phyloP scores from a whole-genome alignment of 2,329 filamentous ascomycete species.

The Talaromyces sp. region DNA sequence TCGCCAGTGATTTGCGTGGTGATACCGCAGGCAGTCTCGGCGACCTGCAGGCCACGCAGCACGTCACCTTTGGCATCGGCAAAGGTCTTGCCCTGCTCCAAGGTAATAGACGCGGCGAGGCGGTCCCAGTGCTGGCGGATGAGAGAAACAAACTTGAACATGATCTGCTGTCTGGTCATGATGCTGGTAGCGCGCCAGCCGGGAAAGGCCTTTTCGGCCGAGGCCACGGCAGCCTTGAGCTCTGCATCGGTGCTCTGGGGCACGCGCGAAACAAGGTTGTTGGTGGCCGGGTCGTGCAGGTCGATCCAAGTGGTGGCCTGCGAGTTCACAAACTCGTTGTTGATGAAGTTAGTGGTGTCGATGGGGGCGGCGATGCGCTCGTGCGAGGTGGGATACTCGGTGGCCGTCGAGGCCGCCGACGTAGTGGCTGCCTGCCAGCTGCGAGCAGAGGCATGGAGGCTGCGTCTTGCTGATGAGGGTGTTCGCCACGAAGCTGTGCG shows the following conservation, averaged over 20 bases:
- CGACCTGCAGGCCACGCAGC: conserved; percentile 60
- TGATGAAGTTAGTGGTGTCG: conserved; percentile 59
- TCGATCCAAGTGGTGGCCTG: conserved; percentile 59
- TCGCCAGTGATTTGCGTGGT: conserved; percentile 61
- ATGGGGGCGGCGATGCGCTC: conserved; percentile 49
- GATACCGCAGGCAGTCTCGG: conserved; percentile 62
- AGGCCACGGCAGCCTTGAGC: conserved; percentile 56
- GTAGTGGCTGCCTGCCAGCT: conserved; percentile 48
- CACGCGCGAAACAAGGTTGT: conserved; percentile 61
- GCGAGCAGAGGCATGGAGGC: conserved; percentile 50
- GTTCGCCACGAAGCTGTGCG: conserved; percentile 9
- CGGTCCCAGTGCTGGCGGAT: conserved; percentile 63
- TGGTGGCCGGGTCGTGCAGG: conserved; percentile 60
- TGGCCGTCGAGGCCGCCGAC: conserved; percentile 44
- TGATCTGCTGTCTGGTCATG: conserved; percentile 57
- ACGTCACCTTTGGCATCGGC: conserved; percentile 63
- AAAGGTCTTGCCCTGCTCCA: conserved; percentile 66
- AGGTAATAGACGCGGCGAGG: conserved; percentile 59
- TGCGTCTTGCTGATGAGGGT: background rate
- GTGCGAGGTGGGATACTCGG: conserved; percentile 53
- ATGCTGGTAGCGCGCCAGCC: conserved; percentile 57
- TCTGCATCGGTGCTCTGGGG: conserved; percentile 62
- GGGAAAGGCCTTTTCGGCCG: conserved; percentile 59
- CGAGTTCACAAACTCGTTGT: conserved; percentile 58
- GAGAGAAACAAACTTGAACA: conserved; percentile 61